Evolutionary conservation across 768 basidiomycete genomes (phyloP), one percentile per base, ranked within the genome.

Genomic region (Dioszegia crocea): DNA sequence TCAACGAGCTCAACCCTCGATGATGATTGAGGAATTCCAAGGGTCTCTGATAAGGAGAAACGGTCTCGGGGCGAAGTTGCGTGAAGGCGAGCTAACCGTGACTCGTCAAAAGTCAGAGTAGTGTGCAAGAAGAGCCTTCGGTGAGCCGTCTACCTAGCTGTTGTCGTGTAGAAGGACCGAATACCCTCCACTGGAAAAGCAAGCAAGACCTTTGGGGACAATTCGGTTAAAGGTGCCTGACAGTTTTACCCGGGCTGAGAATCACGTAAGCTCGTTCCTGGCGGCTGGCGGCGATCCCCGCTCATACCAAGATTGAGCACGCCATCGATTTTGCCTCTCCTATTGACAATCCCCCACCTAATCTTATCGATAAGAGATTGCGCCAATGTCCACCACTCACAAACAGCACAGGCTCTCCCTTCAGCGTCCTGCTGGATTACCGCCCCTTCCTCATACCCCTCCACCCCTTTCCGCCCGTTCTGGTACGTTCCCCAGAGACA

Each of bases 351-450:
- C 31, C 49, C 23, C 31, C 17, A 31, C 3, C 33, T 38, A 33
- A 56, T 46, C 54, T 45, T 36, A 44, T 46, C 54, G 54, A 38
- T 47, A 39, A 52, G 24, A 10, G 24, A 23, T 1, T 4, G 33
- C n/a, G 26, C 40, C 12, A 16, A 55, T 39, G 30, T 27, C 57
- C 24, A 27, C 43, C 38, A 5, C 17, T 14, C 33, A 16, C 39
- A 49, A 36, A 44, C 12, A 16, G 36, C 40, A 46, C 53, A 46
- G 56, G 14, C 56, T 64, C n/a, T 69, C 67, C 3, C 60, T 69
- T 10, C 64, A 69, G 46, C 55, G 62, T 9, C 64, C 67, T 8
- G 44, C 56, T 26, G 67, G 67, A 36, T 54, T 69, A 6, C 67
- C 67, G 4, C 55, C 62, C 17, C 41, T 43, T 41, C 63, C 61